phyloP scores from a whole-genome alignment of 345 rosid species.

The Rhodomyrtus tomentosa region DNA sequence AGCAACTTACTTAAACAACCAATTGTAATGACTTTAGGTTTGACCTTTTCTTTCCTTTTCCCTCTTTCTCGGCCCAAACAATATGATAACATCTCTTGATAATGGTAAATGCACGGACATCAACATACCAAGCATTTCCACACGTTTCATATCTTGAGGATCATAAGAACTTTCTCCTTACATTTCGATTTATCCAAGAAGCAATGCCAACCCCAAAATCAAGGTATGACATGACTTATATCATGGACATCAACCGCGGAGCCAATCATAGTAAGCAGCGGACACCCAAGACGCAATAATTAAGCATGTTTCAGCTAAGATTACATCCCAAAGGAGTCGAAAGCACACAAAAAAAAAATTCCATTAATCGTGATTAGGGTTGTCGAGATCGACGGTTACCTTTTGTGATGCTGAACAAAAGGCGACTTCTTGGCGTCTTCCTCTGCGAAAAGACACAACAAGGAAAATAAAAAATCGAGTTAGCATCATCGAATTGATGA shows the following conservation, averaged over 20 bases:
- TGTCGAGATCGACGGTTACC: slow-evolving; percentile 9
- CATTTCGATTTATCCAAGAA: neutral
- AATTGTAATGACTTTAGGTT: neutral
- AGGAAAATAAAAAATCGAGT: neutral
- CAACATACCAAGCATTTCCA: neutral
- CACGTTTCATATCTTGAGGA: neutral
- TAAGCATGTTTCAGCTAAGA: neutral
- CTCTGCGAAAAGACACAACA: slow-evolving; percentile 24
- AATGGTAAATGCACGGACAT: neutral
- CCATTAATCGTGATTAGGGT: neutral
- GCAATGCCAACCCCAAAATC: neutral
- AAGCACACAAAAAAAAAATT: neutral
- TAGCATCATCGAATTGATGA: neutral
- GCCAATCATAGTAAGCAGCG: neutral
- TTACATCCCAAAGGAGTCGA: neutral
- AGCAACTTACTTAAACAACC: neutral
- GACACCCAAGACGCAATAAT: neutral
- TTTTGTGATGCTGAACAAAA: slow-evolving; percentile 75
- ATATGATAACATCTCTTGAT: neutral
- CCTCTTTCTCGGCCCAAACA: neutral
- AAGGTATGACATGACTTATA: neutral
- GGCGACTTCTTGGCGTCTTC: slow-evolving; percentile 80
- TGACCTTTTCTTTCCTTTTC: neutral
- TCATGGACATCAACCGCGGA: neutral
- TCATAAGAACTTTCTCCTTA: neutral